Base-by-base conservation (phyloP, 306 rosid species). In the Alnus rubra region DNA sequence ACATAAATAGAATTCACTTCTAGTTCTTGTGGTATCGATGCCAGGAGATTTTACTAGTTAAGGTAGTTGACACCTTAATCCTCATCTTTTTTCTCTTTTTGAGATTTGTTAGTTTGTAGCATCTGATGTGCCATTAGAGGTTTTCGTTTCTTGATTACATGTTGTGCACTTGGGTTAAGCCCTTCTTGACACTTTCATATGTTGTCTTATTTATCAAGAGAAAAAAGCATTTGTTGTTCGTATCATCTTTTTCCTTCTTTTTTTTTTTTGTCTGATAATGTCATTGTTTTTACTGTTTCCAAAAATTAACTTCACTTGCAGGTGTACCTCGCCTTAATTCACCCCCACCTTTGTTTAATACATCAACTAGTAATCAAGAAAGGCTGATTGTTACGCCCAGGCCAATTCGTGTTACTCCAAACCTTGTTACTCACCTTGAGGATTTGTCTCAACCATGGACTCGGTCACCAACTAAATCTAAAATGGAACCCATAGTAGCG, bases 311-410 rank as follows among this genome's bases (percentile, higher is more conserved):
- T 86, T 62, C 52, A 62, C 78, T 47, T 90, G 88, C 90, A 95
- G 99, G 99, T 42, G 99, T 95, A 71, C 99, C 99, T 74, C 99
- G 99, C 78, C 97, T 95, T 71, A 95, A 92, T 87, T 90, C 99
- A 72, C 99, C 99, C 11, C 99, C 99, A 70, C 97, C 87, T 72
- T 81, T 95, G 87, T 69, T 93, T 50, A 91, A 77, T 87, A 47
- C 84, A 71, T 69, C 95, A 74, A 48, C 86, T 83, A 84, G 80
- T 77, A 88, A 83, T 83, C 97, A 80, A 87, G 99, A 93, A 84
- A 86, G 86, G 78, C 59, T 63, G 15, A 82, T 91, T 7, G 47
- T 81, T 86, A 97, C 97, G n/a, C 99, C 99, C 64, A 93, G 82
- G 87, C 99, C 99, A 77, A 95, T 95, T 74, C 98, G 98, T 23